Percentiles rank a stretch among this genome's conserved stretches.
Conservation (phyloP, 345 rosid genomes). For the Geranium rotundifolium region DNA sequence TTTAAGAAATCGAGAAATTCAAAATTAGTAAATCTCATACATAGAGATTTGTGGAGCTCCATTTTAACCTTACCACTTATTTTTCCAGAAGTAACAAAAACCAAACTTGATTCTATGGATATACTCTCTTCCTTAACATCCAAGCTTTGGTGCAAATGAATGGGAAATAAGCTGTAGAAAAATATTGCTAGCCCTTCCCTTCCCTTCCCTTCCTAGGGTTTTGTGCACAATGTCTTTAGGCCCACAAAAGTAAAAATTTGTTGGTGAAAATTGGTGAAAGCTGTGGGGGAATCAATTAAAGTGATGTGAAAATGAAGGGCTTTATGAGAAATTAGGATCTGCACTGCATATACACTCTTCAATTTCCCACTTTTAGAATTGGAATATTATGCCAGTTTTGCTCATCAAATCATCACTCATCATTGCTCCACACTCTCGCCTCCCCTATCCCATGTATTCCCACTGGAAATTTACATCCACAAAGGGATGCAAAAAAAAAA, state of each 20-base stretch:
- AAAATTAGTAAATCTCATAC: no score
- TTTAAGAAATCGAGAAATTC: no score
- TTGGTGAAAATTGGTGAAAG: constrained; percentile 17
- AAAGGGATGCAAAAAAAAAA: no score
- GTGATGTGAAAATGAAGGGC: constrained; percentile 7
- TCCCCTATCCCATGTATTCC: no score
- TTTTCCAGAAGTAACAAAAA: no score
- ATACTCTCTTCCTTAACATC: no score
- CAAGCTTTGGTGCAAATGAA: no score
- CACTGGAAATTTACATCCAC: no score
- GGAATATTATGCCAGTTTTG: neutral
- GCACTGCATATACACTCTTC: constrained; percentile 12
- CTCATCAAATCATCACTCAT: neutral
- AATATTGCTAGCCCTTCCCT: neutral
- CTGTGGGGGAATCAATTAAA: constrained; percentile 23
- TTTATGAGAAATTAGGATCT: constrained; percentile 13
- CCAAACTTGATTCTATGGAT: no score
- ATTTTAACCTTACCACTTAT: no score
- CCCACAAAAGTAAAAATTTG: constrained; percentile 22
- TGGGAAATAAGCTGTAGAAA: no score
- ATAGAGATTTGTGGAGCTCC: no score
- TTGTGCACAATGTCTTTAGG: constrained; percentile 1
- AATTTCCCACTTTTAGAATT: constrained; percentile 1
- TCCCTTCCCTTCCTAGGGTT: neutral
- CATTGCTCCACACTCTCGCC: neutral